A percentile compares a stretch with the other conserved stretches of the same genome.
Evolutionary conservation across 768 basidiomycete species (phyloP).

Genomic region (Pulveroboletus sp.): DNA sequence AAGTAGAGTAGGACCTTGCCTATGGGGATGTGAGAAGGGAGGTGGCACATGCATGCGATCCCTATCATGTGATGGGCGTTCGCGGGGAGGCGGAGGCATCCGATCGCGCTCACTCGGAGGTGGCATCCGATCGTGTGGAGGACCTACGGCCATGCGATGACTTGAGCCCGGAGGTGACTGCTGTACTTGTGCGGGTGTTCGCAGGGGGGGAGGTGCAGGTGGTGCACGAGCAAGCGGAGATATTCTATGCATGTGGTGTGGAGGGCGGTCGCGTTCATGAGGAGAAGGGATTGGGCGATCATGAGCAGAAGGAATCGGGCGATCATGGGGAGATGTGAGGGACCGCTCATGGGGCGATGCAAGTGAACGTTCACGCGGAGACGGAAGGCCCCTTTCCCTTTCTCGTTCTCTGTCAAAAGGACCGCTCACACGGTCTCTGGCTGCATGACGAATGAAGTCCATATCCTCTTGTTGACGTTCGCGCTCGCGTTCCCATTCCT

Average conservation of each 20-base stretch:
- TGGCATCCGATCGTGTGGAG: constrained; percentile 22
- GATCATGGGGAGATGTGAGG: constrained; percentile 19
- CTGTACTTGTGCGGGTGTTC: constrained; percentile 11
- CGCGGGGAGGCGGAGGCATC: constrained; percentile 20
- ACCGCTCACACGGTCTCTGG: constrained; percentile 23
- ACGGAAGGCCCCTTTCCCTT: constrained; percentile 20
- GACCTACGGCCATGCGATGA: constrained; percentile 19
- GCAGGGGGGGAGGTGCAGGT: constrained; percentile 11
- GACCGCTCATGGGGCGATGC: constrained; percentile 24
- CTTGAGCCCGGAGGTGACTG: constrained; percentile 24
- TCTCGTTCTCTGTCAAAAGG: constrained; percentile 28
- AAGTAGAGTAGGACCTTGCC: constrained; percentile 15
- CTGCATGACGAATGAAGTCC: constrained; percentile 21
- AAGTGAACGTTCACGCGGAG: constrained; percentile 22
- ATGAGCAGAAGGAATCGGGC: constrained; percentile 19
- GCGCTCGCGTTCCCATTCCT: constrained; percentile 28
- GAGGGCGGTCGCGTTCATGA: constrained; percentile 23
- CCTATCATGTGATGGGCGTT: constrained; percentile 20
- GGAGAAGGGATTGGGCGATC: constrained; percentile 22
- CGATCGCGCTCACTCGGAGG: constrained; percentile 24
- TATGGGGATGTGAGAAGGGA: constrained; percentile 18
- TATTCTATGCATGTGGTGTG: constrained; percentile 21
- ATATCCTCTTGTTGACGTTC: constrained; percentile 29
- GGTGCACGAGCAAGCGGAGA: constrained; percentile 21
- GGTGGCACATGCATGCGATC: constrained; percentile 29